phyloP scores from a whole-genome alignment of 129 eudicot species.

The Chrysanthemum seticuspe region DNA sequence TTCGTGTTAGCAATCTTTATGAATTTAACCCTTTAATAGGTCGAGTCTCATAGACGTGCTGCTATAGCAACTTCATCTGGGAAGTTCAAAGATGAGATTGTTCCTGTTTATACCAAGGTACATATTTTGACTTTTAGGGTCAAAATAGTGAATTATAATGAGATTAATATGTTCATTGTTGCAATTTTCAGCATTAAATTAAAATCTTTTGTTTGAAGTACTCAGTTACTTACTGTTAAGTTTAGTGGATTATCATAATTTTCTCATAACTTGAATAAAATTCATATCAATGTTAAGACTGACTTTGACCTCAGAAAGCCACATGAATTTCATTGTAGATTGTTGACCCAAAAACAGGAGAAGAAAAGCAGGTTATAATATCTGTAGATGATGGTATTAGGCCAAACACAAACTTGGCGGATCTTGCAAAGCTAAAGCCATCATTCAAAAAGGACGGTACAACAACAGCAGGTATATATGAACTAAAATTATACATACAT shows the following conservation, averaged over 20 bases:
- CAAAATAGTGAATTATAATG: background rate
- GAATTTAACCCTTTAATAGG: constrained; percentile 31
- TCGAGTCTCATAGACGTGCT: constrained; percentile 61
- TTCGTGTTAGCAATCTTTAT: background rate
- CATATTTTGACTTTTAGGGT: constrained; percentile 13
- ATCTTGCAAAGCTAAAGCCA: constrained; percentile 79
- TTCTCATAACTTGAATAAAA: background rate
- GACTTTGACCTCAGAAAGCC: constrained; percentile 19
- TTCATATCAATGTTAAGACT: constrained; percentile 3
- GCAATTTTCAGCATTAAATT: background rate
- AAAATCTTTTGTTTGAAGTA: constrained; percentile 1
- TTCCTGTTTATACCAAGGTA: constrained; percentile 70
- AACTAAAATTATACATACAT: background rate
- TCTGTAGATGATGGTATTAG: constrained; percentile 75
- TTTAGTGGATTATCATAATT: too few species aligned
- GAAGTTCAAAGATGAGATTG: constrained; percentile 62
- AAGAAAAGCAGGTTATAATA: constrained; percentile 48
- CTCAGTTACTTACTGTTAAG: too few species aligned
- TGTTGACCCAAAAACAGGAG: constrained; percentile 65
- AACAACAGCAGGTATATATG: constrained; percentile 79
- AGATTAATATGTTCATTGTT: constrained; percentile 16
- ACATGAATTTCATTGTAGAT: constrained; percentile 34
- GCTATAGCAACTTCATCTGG: constrained; percentile 65
- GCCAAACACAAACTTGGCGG: constrained; percentile 64
- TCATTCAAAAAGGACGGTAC: constrained; percentile 84